Conservation (phyloP, 192 early-diverging fungal species). For the Linnemannia exigua region DNA sequence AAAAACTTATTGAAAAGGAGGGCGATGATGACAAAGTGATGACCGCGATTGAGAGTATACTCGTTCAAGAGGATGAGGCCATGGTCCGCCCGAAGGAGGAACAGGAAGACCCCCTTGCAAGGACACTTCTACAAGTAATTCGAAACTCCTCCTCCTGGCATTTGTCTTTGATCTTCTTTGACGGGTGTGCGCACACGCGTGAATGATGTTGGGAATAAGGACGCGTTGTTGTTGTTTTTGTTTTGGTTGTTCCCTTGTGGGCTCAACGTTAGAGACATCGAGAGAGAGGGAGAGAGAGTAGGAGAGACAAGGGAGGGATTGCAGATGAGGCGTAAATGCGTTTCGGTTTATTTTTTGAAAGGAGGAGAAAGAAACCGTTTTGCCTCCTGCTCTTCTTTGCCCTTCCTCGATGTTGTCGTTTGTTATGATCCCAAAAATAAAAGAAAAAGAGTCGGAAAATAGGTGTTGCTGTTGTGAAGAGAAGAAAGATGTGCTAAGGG, state of each 20-base stretch:
- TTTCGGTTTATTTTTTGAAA: neutral
- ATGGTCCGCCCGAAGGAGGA: too few species aligned
- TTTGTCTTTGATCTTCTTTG: neutral
- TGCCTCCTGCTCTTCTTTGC: neutral
- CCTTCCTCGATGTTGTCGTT: too few species aligned
- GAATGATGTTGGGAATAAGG: neutral
- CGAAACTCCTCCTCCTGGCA: neutral
- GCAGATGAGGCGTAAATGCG: slow-evolving; percentile 2
- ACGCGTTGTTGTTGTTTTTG: neutral
- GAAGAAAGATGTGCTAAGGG: too few species aligned
- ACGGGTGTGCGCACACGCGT: too few species aligned
- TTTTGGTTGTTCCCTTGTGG: neutral
- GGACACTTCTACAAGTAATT: neutral
- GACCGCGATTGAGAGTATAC: neutral
- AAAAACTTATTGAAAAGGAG: too few species aligned
- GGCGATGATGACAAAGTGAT: too few species aligned
- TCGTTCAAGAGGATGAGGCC: too few species aligned
- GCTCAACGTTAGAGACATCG: neutral
- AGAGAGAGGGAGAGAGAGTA: slow-evolving; percentile 3
- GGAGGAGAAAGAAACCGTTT: neutral
- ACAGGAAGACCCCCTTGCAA: neutral
- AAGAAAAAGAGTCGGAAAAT: neutral
- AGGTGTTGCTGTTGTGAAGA: too few species aligned
- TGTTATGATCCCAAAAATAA: neutral
- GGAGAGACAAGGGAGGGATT: neutral